Base-by-base conservation (phyloP, 2,329 filamentous ascomycete species). In the Ascochyta rabiei region DNA sequence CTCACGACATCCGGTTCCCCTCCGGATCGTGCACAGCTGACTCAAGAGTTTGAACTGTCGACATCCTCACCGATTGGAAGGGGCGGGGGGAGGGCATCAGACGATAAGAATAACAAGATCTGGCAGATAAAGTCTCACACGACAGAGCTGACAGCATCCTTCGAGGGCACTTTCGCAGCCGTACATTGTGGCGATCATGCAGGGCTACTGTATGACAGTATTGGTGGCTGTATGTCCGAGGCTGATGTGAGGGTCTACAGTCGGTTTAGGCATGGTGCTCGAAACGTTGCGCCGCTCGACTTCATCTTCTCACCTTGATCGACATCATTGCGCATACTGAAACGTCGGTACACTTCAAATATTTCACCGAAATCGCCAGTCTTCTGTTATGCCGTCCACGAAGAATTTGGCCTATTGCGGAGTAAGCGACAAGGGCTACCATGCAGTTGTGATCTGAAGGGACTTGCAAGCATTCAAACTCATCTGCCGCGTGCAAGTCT, bases 181-280 rank as follows among this genome's bases (percentile, higher is more conserved):
- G 66, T 57, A 47, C 57, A 53, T 57, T 45, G 49, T 55, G 63
- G 53, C 58, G 61, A 68, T 69, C 65, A 72, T 75, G 72, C 71
- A 72, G 62, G 66, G 64, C 68, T 73, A 68, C 68, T 74, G 71
- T 71, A 64, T 26, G 57, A 49, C 49, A 66, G 52, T 74, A 75
- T 75, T 74, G 72, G 72, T 75, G 72, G 72, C 72, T 70, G 64
- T 56, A 53, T 30, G 28, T 26, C 53, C 57, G 59, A 59, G 49
- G 63, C 62, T 62, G 62, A 64, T 57, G 48, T 58, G 53, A 61
- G 53, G 44, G 16, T 48, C 41, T 55, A 47, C 46, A 31, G 21
- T 38, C 46, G 15, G 13, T 61, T 44, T 21, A 9, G 48, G 58
- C 18, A 48, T 60, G 57, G 62, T 51, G 42, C 53, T 26, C 31